Evolutionary conservation across 1,139 yeast species (phyloP).

Genomic region (Meyerozyma sp.): DNA sequence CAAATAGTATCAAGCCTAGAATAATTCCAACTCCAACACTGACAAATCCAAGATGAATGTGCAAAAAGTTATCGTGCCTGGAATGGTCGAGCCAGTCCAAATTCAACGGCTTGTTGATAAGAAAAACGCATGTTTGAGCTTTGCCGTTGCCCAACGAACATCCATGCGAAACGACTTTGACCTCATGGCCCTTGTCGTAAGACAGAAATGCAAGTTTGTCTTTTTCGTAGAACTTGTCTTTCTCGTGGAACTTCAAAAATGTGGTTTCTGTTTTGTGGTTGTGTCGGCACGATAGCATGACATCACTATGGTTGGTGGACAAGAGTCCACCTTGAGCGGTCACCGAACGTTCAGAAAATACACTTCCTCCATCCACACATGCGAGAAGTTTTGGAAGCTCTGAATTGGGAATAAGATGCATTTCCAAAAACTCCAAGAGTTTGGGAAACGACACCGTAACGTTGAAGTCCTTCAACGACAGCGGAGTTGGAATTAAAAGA

Average conservation of each 20-base stretch:
- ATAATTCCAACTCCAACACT: conserved; percentile 65
- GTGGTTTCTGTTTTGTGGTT: conserved; percentile 35
- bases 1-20: conserved; percentile 42
- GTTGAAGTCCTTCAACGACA: conserved; percentile 50
- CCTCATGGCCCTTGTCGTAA: conserved; percentile 58
- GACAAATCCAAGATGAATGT: conserved; percentile 57
- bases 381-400: conserved; percentile 30
- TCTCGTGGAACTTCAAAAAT: conserved; percentile 21
- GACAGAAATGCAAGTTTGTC: conserved; percentile 20
- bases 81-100: conserved; percentile 51
- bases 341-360: background rate
- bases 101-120: conserved; percentile 61
- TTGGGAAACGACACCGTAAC: conserved; percentile 39
- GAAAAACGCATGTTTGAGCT: conserved; percentile 52
- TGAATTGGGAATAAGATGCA: conserved; percentile 65
- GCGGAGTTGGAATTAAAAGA: conserved; percentile 66
- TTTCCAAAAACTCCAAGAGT: conserved; percentile 50
- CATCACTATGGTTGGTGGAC: conserved; percentile 32
- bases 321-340: conserved; percentile 2
- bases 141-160: conserved; percentile 40
- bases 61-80: conserved; percentile 35
- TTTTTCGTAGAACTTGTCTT: conserved; percentile 17
- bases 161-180: conserved; percentile 62
- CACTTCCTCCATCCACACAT: conserved; percentile 19
- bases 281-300: conserved; percentile 38